phyloP scores from a whole-genome alignment of 1,139 yeast species.

The Suhomyces guaymorum region DNA sequence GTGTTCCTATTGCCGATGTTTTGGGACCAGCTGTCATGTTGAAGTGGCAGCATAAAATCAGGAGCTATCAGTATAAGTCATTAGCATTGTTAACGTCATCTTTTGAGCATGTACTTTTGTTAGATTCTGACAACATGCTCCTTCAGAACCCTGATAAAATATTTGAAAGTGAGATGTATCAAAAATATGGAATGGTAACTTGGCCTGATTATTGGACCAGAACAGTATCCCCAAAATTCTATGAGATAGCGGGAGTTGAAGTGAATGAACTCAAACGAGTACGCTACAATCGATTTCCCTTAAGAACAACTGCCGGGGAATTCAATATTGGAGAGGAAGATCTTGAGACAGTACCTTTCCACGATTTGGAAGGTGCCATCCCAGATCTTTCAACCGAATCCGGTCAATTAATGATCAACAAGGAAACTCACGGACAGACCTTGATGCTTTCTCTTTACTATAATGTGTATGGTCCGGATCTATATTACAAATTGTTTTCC shows the following conservation, averaged over 20 bases:
- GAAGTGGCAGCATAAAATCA: constrained; percentile 30
- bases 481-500: constrained; percentile 55
- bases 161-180: constrained; percentile 56
- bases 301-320: constrained; percentile 10
- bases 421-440: constrained; percentile 53
- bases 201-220: constrained; percentile 90
- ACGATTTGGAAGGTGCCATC: constrained; percentile 57
- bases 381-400: constrained; percentile 67
- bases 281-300: constrained; percentile 19
- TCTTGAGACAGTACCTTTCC: constrained; percentile 31
- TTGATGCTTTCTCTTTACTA: constrained; percentile 55
- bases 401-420: constrained; percentile 59
- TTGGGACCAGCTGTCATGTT: constrained; percentile 38
- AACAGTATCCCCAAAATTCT: constrained; percentile 67
- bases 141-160: constrained; percentile 41
- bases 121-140: constrained; percentile 46
- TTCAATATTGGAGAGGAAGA: constrained; percentile 13
- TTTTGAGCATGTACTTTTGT: constrained; percentile 42
- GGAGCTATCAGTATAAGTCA: constrained; percentile 43
- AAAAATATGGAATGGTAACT: constrained; percentile 57
- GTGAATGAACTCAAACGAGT: constrained; percentile 35
- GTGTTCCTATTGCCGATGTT: constrained; percentile 33
- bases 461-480: constrained; percentile 58
- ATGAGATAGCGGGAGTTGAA: constrained; percentile 59
- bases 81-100: constrained; percentile 42